These are phyloP conservation scores for Calonectria pteridis DNA, from an alignment of 2,329 filamentous ascomycete species.

Conservation along the genomic window DNA sequence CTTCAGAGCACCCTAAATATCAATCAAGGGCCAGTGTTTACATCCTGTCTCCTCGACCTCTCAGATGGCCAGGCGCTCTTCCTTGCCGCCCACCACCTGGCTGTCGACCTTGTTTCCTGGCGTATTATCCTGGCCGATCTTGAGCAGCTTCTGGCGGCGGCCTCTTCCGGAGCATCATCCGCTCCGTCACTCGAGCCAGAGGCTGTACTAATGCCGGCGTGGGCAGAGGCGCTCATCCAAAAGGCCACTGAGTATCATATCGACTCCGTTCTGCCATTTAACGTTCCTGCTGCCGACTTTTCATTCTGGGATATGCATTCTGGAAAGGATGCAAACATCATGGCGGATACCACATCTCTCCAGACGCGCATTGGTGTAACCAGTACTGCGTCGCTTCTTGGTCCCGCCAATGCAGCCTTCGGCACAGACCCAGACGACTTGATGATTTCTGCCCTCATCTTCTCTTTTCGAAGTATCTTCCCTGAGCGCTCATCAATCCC, in stretches of 20 bases:
- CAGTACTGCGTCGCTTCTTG: neutral
- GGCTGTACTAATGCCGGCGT: neutral
- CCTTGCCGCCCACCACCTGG: constrained; percentile 25
- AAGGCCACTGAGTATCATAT: neutral
- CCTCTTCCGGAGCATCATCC: too few relatives aligned
- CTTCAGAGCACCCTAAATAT: constrained; percentile 14
- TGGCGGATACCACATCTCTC: neutral
- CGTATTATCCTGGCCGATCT: constrained; percentile 18
- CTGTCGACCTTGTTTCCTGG: constrained; percentile 31
- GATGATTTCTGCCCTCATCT: constrained; percentile 42
- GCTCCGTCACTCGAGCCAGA: neutral
- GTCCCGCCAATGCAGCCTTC: constrained; percentile 35
- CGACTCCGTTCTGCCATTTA: neutral
- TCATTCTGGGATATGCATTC: neutral
- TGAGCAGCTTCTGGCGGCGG: constrained; percentile 9
- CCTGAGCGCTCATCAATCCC: constrained; percentile 37
- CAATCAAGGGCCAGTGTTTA: constrained; percentile 15
- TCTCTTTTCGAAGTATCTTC: constrained; percentile 44
- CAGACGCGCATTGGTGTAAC: neutral
- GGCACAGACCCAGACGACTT: constrained; percentile 48
- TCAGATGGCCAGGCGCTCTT: neutral
- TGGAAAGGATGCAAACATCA: neutral
- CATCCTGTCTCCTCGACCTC: constrained; percentile 4
- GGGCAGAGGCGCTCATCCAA: neutral
- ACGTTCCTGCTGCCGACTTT: neutral